Percentiles rank a stretch among this genome's conserved stretches.
Evolutionary conservation across 345 rosid species (phyloP).

Genomic region (Sapria himalayana): DNA sequence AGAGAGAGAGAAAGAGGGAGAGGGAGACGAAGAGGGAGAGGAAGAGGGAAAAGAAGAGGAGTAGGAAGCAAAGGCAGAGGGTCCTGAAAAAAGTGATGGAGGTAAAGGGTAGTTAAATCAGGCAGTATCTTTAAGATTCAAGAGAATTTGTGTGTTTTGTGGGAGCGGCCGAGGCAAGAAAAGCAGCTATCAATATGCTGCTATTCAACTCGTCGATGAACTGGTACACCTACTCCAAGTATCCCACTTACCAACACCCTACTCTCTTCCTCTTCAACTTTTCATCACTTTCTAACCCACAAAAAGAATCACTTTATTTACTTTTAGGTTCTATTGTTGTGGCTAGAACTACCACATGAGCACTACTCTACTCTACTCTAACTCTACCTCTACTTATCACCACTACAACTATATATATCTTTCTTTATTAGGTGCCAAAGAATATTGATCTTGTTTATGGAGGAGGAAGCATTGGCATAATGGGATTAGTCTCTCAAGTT

Average conservation of each 20-base stretch:
- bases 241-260: too few relatives aligned
- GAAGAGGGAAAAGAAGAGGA: constrained; percentile 3
- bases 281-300: too few relatives aligned
- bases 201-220: constrained; percentile 56
- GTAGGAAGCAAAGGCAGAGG: constrained; percentile 25
- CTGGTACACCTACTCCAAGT: too few relatives aligned
- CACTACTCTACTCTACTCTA: too few relatives aligned
- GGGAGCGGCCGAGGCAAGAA: constrained; percentile 77
- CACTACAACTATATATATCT: neutral
- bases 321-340: too few relatives aligned
- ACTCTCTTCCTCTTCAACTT: too few relatives aligned
- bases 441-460: constrained; percentile 98
- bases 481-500: constrained; percentile 98
- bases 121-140: constrained; percentile 40
- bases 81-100: constrained; percentile 27
- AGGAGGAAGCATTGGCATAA: constrained; percentile 98
- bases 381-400: too few relatives aligned
- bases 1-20: too few relatives aligned
- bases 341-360: too few relatives aligned
- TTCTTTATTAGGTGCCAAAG: constrained; percentile 52
- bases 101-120: constrained; percentile 20
- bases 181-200: constrained; percentile 64
- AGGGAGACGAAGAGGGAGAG: constrained; percentile 9
- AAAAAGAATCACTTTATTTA: too few relatives aligned
- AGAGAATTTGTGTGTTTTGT: constrained; percentile 75